Percentiles rank a stretch among this genome's conserved stretches.
Evolutionary conservation across 75 land plant genomes (phyloP).

Genomic region (Pseudotsuga menziesii): DNA sequence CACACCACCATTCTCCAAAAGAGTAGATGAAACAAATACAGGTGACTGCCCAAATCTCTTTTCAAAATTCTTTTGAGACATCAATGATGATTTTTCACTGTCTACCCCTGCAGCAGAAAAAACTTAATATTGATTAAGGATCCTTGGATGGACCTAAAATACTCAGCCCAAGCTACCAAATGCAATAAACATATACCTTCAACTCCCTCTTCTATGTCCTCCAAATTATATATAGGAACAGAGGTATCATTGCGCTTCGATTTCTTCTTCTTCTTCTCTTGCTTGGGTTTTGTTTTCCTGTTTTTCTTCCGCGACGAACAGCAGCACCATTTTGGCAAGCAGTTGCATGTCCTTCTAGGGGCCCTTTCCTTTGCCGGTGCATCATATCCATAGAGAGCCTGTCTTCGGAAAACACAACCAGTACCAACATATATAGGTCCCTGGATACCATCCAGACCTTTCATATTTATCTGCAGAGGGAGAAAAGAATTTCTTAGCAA

Average conservation of each 20-base stretch:
- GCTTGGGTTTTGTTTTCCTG: conserved; percentile 28
- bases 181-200: conserved; percentile 26
- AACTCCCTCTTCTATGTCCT: conserved; percentile 41
- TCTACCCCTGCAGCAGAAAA: conserved; percentile 32
- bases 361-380: conserved; percentile 61
- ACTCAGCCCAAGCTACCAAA: background rate
- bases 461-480: conserved; percentile 79
- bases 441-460: conserved; percentile 88
- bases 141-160: background rate
- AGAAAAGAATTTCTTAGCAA: conserved; percentile 26
- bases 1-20: conserved; percentile 66
- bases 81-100: conserved; percentile 28
- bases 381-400: conserved; percentile 75
- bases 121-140: background rate
- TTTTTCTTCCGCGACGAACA: conserved; percentile 52
- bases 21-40: conserved; percentile 68
- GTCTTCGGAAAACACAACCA: conserved; percentile 86
- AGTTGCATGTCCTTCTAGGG: conserved; percentile 50
- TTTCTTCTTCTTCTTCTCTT: conserved; percentile 33
- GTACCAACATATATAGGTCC: conserved; percentile 93
- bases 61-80: conserved; percentile 47
- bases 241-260: conserved; percentile 14
- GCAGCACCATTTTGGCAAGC: conserved; percentile 54
- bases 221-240: conserved; percentile 24
- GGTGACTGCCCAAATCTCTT: conserved; percentile 82